A percentile compares a stretch with the other conserved stretches of the same genome.
phyloP scores from a whole-genome alignment of 257 asterid genomes.

The Anisodus tanguticus region DNA sequence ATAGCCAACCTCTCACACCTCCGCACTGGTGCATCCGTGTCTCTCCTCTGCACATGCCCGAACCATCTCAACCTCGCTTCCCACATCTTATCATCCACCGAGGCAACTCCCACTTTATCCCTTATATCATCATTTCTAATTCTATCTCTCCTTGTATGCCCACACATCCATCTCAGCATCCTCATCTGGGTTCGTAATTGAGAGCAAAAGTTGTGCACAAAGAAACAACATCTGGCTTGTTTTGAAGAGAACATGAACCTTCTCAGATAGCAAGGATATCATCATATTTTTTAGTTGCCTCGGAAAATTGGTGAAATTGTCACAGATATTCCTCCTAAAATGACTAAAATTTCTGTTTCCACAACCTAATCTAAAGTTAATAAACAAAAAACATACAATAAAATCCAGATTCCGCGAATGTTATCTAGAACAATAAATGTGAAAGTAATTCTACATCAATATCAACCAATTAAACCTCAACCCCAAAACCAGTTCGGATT shows the following conservation, averaged over 20 bases:
- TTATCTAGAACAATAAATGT: background rate
- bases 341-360: background rate
- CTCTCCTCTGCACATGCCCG: too few relatives aligned
- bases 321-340: background rate
- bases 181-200: background rate
- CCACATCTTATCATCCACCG: too few relatives aligned
- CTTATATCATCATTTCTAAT: too few relatives aligned
- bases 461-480: background rate
- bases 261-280: background rate
- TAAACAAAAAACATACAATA: background rate
- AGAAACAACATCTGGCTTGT: background rate
- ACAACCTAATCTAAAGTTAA: background rate
- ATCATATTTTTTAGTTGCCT: background rate
- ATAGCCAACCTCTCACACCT: too few relatives aligned
- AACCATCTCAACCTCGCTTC: too few relatives aligned
- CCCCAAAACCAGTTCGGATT: background rate
- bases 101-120: too few relatives aligned
- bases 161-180: too few relatives aligned
- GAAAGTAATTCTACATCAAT: background rate
- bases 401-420: background rate
- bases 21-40: too few relatives aligned
- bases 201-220: background rate
- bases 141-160: too few relatives aligned
- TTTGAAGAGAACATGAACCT: background rate
- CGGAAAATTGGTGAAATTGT: background rate